Base-by-base conservation (phyloP, 1,284 basidiomycete species). In the Moesziomyces aphidis region DNA sequence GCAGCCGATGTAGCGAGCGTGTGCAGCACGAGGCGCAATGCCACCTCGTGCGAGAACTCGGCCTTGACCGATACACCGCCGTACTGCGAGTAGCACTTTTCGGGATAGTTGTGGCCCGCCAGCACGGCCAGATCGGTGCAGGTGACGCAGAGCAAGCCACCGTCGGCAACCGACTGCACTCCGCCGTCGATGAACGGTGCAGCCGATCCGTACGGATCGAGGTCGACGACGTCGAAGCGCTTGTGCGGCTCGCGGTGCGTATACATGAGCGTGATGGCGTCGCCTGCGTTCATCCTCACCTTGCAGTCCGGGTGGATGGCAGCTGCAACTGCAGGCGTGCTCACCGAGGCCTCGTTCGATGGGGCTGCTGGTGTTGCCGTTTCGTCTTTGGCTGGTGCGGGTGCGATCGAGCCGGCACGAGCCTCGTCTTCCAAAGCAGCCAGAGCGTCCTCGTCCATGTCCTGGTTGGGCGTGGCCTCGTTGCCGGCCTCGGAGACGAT, bases 141-240 rank as follows among this genome's bases (percentile, higher is more conserved):
- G 10, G 97, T 99, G 39, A 99, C 91, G 78, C 94, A 95, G 9
- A 99, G 87, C 22, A 99, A 86, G 47, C 95, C 94, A 6, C 82
- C 82, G 46, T 97, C 95, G 24, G 90, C 89, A 3, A 98, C 88
- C 59, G 90, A 90, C 80, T 97, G 94, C n/a, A 99, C 91, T 0
- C 96, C 94, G n/a, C 91, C 91, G 80, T 99, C 97, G 34, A 99
- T 90, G 85, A 99, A 99, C 0, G 95, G 95, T 4, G 94, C 92
- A 1, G 97, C 97, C 6, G 94, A 96, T 0, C 97, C 97, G 83
- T 99, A 99, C 0, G 97, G 97, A 83, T 99, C 96, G 19, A 99
- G 88, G 84, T 99, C 97, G 22, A 99, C 91, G 34, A 95, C 93
- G 75, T 99, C 95, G 42, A 97, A 95, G 6, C 91, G 90, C 13